Evolutionary conservation across 768 basidiomycete genomes (phyloP).

Genomic region (Strobilomyces echinocephalus): DNA sequence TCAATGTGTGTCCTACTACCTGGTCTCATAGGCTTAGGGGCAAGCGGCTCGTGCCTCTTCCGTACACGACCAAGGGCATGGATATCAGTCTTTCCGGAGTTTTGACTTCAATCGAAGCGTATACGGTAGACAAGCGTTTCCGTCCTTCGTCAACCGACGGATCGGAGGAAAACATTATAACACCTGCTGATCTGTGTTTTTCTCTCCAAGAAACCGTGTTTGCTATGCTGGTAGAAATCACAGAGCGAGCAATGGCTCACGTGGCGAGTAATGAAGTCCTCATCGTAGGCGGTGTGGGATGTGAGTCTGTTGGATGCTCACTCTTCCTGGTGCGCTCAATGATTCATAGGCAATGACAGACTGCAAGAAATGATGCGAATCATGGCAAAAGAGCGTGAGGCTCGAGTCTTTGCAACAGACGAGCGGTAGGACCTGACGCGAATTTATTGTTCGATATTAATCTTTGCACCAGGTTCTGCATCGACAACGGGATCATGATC

Average conservation of each 20-base stretch:
- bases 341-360: constrained; percentile 73
- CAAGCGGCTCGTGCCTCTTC: constrained; percentile 73
- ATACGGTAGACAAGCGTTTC: constrained; percentile 83
- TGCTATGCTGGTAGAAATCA: constrained; percentile 98
- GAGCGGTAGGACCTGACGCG: constrained; percentile 58
- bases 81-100: constrained; percentile 96
- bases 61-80: constrained; percentile 98
- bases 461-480: constrained; percentile 75
- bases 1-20: neutral
- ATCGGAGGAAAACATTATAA: constrained; percentile 64
- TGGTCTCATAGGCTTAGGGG: constrained; percentile 49
- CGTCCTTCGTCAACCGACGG: constrained; percentile 40
- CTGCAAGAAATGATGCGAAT: constrained; percentile 99
- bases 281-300: constrained; percentile 99
- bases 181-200: constrained; percentile 94
- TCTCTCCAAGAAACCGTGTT: constrained; percentile 96
- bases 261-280: constrained; percentile 94
- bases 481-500: constrained; percentile 99
- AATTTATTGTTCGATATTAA: neutral
- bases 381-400: constrained; percentile 89
- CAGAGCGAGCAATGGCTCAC: constrained; percentile 98
- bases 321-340: neutral
- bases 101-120: constrained; percentile 80
- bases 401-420: constrained; percentile 90
- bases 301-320: constrained; percentile 46